These are phyloP conservation scores for Leptographium lundbergii DNA, from an alignment of 2,329 filamentous ascomycete species.

Conservation along the genomic window DNA sequence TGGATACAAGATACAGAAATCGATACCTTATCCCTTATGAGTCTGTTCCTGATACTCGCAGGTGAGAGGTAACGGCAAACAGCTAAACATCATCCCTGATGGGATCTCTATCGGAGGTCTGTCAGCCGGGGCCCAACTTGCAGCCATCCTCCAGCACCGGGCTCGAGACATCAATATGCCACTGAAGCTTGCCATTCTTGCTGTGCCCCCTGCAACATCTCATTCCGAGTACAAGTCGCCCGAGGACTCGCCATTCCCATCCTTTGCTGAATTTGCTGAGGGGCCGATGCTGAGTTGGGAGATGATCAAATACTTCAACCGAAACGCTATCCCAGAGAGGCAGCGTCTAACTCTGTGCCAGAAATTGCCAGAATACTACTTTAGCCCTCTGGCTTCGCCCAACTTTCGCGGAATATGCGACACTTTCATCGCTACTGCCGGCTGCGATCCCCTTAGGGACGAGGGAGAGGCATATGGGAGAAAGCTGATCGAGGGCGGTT, in stretches of 20 bases:
- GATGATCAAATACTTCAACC: constrained; percentile 24
- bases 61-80: constrained; percentile 15
- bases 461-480: background rate
- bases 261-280: constrained; percentile 14
- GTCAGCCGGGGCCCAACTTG: constrained; percentile 32
- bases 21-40: background rate
- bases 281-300: constrained; percentile 32
- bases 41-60: constrained; percentile 2
- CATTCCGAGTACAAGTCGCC: constrained; percentile 18
- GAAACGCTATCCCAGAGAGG: background rate
- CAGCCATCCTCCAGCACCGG: constrained; percentile 22
- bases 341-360: background rate
- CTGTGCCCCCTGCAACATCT: constrained; percentile 18
- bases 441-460: background rate
- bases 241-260: constrained; percentile 20
- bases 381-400: background rate
- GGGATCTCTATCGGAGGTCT: constrained; percentile 26
- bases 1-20: background rate
- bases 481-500: background rate
- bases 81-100: constrained; percentile 19
- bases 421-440: background rate
- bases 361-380: background rate
- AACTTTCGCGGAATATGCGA: background rate
- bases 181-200: constrained; percentile 21
- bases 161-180: constrained; percentile 24